phyloP scores from a whole-genome alignment of 176 grass and related monocot species.

The Hordeum vulgare region DNA sequence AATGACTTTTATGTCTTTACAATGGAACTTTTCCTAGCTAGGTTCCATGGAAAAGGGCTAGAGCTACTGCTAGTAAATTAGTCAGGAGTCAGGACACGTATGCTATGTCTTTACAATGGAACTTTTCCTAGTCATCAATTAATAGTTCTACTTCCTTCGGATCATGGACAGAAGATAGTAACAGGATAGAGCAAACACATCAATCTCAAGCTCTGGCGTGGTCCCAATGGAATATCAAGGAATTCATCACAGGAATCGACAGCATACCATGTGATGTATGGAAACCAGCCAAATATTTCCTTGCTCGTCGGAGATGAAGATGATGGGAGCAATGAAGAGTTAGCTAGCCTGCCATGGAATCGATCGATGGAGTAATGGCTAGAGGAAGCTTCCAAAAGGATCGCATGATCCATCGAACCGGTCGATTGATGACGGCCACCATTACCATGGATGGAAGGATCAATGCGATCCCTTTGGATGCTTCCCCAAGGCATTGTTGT shows the following conservation, averaged over 20 bases:
- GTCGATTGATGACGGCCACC: neutral
- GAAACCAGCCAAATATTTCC: neutral
- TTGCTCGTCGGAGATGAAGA: neutral
- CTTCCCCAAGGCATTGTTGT: constrained; percentile 46
- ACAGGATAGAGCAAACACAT: neutral
- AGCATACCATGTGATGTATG: constrained; percentile 3
- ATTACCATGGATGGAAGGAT: constrained; percentile 33
- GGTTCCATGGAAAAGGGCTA: neutral
- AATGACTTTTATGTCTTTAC: neutral
- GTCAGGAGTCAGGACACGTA: neutral
- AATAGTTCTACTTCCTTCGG: neutral
- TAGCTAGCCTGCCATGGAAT: neutral
- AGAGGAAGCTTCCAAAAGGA: constrained; percentile 70
- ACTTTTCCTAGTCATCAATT: neutral
- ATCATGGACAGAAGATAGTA: neutral
- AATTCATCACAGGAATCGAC: neutral
- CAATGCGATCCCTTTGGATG: constrained; percentile 90
- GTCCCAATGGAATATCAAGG: neutral
- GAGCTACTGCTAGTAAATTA: neutral
- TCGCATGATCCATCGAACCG: constrained; percentile 50
- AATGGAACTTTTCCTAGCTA: neutral
- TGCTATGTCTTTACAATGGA: too few species aligned
- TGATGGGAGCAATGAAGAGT: neutral
- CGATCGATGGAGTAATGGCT: constrained; percentile 34
- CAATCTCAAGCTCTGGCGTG: neutral